These are phyloP conservation scores for Ochromonadaceae sp. DNA, from an alignment of 352 stramenopile genomes.

Conservation along the genomic window DNA sequence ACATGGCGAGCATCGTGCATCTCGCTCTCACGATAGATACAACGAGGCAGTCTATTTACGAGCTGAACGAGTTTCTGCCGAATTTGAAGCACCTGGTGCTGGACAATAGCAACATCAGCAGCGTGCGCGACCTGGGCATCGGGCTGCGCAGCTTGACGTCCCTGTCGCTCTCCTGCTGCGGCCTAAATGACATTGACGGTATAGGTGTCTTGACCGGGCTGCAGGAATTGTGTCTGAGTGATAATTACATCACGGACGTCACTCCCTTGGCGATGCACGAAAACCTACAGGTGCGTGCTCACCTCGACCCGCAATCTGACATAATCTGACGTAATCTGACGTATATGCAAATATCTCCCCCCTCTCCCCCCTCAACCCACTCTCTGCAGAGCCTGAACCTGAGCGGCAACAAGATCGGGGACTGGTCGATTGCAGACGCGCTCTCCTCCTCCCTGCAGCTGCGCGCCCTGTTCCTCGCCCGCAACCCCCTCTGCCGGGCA, in stretches of 20 bases:
- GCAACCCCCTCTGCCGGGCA: constrained; percentile 47
- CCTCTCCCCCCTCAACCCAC: not conserved
- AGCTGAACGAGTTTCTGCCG: constrained; percentile 52
- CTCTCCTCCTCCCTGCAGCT: constrained; percentile 48
- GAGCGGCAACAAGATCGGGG: constrained; percentile 45
- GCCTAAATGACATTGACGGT: constrained; percentile 56
- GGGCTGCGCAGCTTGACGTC: constrained; percentile 47
- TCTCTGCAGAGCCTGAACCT: constrained; percentile 36
- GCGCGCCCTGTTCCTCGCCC: constrained; percentile 40
- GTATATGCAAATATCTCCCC: constrained; percentile 1
- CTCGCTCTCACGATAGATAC: constrained; percentile 52
- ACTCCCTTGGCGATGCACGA: constrained; percentile 62
- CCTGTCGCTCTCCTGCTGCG: constrained; percentile 46
- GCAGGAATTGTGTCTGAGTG: constrained; percentile 49
- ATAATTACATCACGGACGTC: constrained; percentile 57
- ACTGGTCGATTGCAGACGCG: constrained; percentile 55
- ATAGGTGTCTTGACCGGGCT: constrained; percentile 56
- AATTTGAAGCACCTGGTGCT: constrained; percentile 49
- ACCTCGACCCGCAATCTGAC: too few species aligned
- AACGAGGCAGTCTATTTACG: constrained; percentile 53
- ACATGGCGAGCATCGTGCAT: constrained; percentile 41
- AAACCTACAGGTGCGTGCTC: constrained; percentile 41
- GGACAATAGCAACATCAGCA: constrained; percentile 43
- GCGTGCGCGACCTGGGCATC: constrained; percentile 59
- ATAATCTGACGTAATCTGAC: too few species aligned